A percentile compares a stretch with the other conserved stretches of the same genome.
These are phyloP conservation scores for Dryas alaskensis DNA, from an alignment of 306 rosid genomes.

Conservation along the genomic window DNA sequence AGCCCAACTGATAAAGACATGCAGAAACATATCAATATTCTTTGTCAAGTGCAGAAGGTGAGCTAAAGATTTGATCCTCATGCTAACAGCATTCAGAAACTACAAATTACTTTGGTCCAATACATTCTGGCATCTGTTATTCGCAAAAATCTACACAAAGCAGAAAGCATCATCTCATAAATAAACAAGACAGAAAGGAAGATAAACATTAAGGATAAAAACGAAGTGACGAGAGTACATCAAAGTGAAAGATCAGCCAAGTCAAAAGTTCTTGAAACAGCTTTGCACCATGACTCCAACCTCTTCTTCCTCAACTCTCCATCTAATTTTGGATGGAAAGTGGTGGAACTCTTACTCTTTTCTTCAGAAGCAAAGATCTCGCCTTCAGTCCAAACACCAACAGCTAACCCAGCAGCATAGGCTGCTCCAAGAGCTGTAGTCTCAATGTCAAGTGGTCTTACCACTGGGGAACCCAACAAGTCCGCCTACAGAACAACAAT, in stretches of 20 bases:
- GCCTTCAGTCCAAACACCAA: slow-evolving; percentile 74
- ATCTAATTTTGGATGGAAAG: slow-evolving; percentile 44
- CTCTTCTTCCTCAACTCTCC: slow-evolving; percentile 67
- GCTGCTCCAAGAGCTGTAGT: slow-evolving; percentile 98
- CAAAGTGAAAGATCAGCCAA: slow-evolving; percentile 77
- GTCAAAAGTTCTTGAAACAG: slow-evolving; percentile 76
- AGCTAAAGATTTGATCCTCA: not conserved
- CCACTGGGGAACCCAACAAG: slow-evolving; percentile 61
- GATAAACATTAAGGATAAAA: not conserved
- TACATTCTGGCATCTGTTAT: not conserved
- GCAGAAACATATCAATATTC: not conserved
- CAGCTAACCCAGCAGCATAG: slow-evolving; percentile 91
- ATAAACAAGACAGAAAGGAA: not conserved
- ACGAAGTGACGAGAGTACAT: slow-evolving; percentile 2
- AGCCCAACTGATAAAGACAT: not conserved
- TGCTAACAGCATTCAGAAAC: not conserved
- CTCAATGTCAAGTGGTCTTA: slow-evolving; percentile 83
- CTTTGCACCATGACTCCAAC: slow-evolving; percentile 76
- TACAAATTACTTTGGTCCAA: not conserved
- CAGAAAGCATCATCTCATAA: not conserved
- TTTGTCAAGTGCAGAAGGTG: not conserved
- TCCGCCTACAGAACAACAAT: slow-evolving; percentile 55
- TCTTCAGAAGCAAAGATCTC: slow-evolving; percentile 44
- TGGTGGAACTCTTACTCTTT: slow-evolving; percentile 36
- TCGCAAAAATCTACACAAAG: not conserved